Conservation (phyloP, 2,329 filamentous ascomycete genomes). For the Fusarium tuaranense region DNA sequence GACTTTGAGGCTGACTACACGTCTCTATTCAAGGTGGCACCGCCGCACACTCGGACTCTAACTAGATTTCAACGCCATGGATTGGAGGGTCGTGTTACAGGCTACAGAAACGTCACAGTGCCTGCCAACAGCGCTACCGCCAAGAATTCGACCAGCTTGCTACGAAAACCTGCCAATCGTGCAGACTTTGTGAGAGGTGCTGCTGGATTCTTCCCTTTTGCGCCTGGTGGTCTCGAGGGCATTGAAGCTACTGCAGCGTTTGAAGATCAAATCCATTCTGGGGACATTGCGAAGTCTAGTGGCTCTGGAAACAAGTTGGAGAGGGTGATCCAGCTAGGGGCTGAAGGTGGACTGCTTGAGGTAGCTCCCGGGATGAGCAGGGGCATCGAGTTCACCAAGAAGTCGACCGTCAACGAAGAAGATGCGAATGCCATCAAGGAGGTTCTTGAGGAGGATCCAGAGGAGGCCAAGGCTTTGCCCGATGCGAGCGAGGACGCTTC, state of each 20-base stretch:
- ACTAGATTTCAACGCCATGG: slow-evolving; percentile 93
- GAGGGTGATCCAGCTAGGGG: slow-evolving; percentile 84
- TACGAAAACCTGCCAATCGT: slow-evolving; percentile 85
- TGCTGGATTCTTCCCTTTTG: slow-evolving; percentile 94
- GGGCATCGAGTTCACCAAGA: slow-evolving; percentile 78
- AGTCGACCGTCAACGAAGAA: slow-evolving; percentile 66
- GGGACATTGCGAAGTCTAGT: slow-evolving; percentile 55
- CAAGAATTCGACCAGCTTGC: slow-evolving; percentile 92
- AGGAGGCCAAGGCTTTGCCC: slow-evolving; percentile 49
- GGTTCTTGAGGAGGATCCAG: slow-evolving; percentile 65
- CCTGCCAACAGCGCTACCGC: slow-evolving; percentile 89
- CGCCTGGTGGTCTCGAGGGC: slow-evolving; percentile 87
- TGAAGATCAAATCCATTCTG: slow-evolving; percentile 78
- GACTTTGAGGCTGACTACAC: slow-evolving; percentile 82
- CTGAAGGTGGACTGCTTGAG: slow-evolving; percentile 82
- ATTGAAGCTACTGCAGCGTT: slow-evolving; percentile 87
- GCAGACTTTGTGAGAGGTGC: slow-evolving; percentile 94
- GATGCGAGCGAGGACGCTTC: slow-evolving; percentile 47
- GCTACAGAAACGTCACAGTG: slow-evolving; percentile 93
- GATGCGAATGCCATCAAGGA: slow-evolving; percentile 78
- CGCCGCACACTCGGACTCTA: slow-evolving; percentile 93
- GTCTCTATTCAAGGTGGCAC: slow-evolving; percentile 87
- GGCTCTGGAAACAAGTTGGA: slow-evolving; percentile 73
- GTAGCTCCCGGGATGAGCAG: slow-evolving; percentile 84
- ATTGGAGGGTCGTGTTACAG: slow-evolving; percentile 90